Percentiles rank a stretch among this genome's conserved stretches.
Conservation (phyloP, 1,284 basidiomycete species). For the Rhodotorula mucilaginosa region DNA sequence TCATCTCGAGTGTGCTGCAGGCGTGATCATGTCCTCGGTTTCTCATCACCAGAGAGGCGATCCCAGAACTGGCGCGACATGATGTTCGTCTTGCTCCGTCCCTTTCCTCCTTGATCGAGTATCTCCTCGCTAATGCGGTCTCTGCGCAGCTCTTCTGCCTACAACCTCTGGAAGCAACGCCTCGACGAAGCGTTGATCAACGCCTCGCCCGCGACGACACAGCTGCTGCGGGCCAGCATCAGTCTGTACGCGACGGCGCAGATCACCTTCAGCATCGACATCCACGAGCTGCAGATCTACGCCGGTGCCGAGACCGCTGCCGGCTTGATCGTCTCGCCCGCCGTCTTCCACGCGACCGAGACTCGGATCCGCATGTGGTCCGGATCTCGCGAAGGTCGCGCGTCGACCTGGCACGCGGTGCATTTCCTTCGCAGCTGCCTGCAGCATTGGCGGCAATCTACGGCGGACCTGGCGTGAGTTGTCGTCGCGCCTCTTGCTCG, state of each 20-base stretch:
- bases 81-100: constrained; percentile 26
- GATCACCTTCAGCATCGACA: constrained; percentile 43
- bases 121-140: not conserved
- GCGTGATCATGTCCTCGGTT: constrained; percentile 41
- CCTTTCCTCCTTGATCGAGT: not conserved
- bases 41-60: constrained; percentile 41
- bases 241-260: constrained; percentile 44
- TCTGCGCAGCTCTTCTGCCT: constrained; percentile 33
- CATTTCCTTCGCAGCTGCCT: constrained; percentile 40
- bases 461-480: constrained; percentile 35
- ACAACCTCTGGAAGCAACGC: constrained; percentile 44
- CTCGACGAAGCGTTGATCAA: constrained; percentile 40
- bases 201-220: constrained; percentile 35
- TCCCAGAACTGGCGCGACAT: constrained; percentile 43
- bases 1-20: not conserved
- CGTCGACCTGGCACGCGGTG: constrained; percentile 43
- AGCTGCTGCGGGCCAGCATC: constrained; percentile 43
- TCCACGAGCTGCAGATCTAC: constrained; percentile 44
- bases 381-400: constrained; percentile 35
- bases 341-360: constrained; percentile 32
- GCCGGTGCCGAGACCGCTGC: constrained; percentile 40
- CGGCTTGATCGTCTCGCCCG: constrained; percentile 39
- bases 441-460: constrained; percentile 37
- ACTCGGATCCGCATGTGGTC: constrained; percentile 32
- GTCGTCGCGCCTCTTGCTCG: not conserved